phyloP scores from a whole-genome alignment of 2,329 filamentous ascomycete species.

The Zasmidium citrigriseum region DNA sequence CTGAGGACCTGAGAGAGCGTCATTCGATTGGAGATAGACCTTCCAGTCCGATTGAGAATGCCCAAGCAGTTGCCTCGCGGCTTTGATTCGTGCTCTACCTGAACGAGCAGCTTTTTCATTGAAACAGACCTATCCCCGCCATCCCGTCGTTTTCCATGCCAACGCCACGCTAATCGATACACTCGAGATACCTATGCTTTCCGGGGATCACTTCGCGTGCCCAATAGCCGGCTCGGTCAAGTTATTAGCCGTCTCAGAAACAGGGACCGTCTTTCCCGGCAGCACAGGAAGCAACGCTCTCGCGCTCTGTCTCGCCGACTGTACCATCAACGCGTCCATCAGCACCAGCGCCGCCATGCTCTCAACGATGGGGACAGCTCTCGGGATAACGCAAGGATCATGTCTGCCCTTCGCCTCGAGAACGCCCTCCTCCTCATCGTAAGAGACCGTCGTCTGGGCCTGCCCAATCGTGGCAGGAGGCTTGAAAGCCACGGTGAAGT shows the following conservation, averaged over 20 bases:
- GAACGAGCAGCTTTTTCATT: background rate
- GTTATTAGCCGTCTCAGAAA: conserved; percentile 26
- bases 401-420: conserved; percentile 91
- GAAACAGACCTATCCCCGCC: background rate
- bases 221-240: conserved; percentile 23
- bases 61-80: background rate
- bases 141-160: background rate
- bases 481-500: conserved; percentile 95
- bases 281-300: conserved; percentile 48
- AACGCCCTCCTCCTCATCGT: conserved; percentile 72
- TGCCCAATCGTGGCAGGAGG: conserved; percentile 90
- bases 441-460: conserved; percentile 80
- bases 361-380: conserved; percentile 84
- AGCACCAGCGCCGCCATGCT: conserved; percentile 86
- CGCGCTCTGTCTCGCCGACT: conserved; percentile 64
- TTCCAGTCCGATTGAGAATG: no score
- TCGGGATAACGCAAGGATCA: conserved; percentile 88
- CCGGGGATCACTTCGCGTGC: conserved; percentile 4
- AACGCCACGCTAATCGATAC: background rate
- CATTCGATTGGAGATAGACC: no score
- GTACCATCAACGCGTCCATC: conserved; percentile 83
- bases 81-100: background rate
- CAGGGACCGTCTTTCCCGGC: conserved; percentile 22
- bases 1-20: no score
- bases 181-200: background rate